Conservation (phyloP, 768 basidiomycete genomes). For the Hygrocybe coccinea region DNA sequence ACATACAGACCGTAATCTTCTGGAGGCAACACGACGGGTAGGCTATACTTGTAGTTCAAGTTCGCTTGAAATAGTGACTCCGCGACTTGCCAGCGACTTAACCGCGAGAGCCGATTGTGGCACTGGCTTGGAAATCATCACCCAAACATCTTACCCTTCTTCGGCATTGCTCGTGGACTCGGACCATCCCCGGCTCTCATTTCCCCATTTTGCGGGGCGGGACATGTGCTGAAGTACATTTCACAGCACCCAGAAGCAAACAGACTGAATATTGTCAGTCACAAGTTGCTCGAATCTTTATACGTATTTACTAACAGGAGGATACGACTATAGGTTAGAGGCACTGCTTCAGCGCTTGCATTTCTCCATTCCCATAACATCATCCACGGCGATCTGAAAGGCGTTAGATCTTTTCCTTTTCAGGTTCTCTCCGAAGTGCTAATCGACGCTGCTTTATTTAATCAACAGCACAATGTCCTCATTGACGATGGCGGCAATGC, state of each 20-base stretch:
- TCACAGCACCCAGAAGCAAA: neutral
- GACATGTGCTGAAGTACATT: neutral
- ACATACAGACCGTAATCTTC: neutral
- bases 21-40: neutral
- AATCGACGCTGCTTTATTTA: neutral
- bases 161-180: conserved; percentile 14
- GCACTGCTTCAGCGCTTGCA: conserved; percentile 11
- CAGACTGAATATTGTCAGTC: neutral
- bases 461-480: conserved; percentile 12
- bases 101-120: conserved; percentile 6
- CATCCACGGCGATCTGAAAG: conserved; percentile 20
- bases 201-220: conserved; percentile 10
- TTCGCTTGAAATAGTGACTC: neutral
- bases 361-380: conserved; percentile 17
- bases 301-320: neutral
- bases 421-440: neutral
- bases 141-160: conserved; percentile 7
- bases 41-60: neutral
- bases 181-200: conserved; percentile 20
- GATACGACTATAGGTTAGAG: conserved; percentile 12
- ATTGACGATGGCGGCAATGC: conserved; percentile 11
- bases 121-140: neutral
- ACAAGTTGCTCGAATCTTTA: neutral
- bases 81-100: neutral
- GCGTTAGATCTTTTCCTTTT: conserved; percentile 10